phyloP scores from a whole-genome alignment of 2,329 filamentous ascomycete species.

The Diplodia sapinea region DNA sequence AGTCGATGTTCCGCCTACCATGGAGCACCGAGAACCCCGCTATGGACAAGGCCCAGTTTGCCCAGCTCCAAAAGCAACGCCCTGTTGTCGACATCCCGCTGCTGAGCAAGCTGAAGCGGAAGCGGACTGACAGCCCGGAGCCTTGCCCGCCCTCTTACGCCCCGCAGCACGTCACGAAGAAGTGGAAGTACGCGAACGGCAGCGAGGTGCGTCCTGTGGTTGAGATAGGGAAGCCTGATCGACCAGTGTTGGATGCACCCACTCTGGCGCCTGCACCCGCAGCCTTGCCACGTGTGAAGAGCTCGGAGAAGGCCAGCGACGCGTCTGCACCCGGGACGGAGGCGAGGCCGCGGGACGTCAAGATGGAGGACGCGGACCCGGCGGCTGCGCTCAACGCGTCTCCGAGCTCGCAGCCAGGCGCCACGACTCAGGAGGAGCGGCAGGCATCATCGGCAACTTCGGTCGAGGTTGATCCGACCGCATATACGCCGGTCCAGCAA shows the following conservation, averaged over 20 bases:
- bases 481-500: slow-evolving; percentile 66
- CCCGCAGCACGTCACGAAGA: slow-evolving; percentile 39
- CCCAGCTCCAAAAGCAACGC: slow-evolving; percentile 49
- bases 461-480: slow-evolving; percentile 37
- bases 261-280: slow-evolving; percentile 24
- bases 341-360: slow-evolving; percentile 33
- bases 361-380: slow-evolving; percentile 34
- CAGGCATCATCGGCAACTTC: slow-evolving; percentile 1
- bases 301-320: slow-evolving; percentile 30
- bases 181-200: slow-evolving; percentile 39
- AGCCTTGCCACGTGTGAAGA: slow-evolving; percentile 35
- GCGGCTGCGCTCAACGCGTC: slow-evolving; percentile 31
- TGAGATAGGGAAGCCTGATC: slow-evolving; percentile 46
- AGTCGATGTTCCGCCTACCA: slow-evolving; percentile 58
- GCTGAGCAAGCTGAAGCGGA: slow-evolving; percentile 64
- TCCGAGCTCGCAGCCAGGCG: slow-evolving; percentile 38
- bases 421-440: slow-evolving; percentile 35
- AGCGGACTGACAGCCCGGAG: slow-evolving; percentile 59
- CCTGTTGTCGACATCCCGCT: slow-evolving; percentile 55
- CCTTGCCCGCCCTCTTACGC: slow-evolving; percentile 39
- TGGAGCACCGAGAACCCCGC: slow-evolving; percentile 54
- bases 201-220: slow-evolving; percentile 36
- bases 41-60: slow-evolving; percentile 50
- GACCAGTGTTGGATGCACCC: slow-evolving; percentile 37
- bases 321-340: slow-evolving; percentile 31